Evolutionary conservation across 371 early-diverging fungal genomes (phyloP).

Genomic region (Mucor plumbeus): DNA sequence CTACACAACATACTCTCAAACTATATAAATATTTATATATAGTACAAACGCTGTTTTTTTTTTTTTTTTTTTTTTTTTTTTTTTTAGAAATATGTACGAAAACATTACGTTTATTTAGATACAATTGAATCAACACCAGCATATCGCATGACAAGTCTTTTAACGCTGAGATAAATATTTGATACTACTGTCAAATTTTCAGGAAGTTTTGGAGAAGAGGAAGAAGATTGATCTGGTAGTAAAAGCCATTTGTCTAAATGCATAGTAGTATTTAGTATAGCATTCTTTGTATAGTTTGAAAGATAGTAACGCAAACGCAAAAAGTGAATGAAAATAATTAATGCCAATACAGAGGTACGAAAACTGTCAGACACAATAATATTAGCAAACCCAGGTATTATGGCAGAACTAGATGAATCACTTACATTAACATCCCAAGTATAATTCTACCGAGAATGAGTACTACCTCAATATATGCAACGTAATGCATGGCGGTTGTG

Average conservation of each 20-base stretch:
- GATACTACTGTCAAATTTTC: conserved; percentile 12
- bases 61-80: no score
- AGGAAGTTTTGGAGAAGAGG: not conserved
- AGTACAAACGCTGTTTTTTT: no score
- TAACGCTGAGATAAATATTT: conserved; percentile 55
- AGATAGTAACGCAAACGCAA: conserved; percentile 80
- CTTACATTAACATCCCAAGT: conserved; percentile 65
- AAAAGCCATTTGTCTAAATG: conserved; percentile 58
- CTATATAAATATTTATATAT: no score
- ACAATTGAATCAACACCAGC: conserved; percentile 18
- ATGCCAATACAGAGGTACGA: conserved; percentile 75
- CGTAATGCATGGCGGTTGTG: conserved; percentile 68
- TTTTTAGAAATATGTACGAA: no score
- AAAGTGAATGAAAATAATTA: conserved; percentile 82
- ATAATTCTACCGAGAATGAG: conserved; percentile 72
- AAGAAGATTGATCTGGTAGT: not conserved
- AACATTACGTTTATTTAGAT: not conserved
- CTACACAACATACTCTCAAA: no score
- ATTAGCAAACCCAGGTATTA: not conserved
- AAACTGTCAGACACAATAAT: conserved; percentile 42
- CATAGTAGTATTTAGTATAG: conserved; percentile 54
- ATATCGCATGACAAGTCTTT: conserved; percentile 59
- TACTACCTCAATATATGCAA: conserved; percentile 79
- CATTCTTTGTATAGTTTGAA: conserved; percentile 66
- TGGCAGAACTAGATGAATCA: conserved; percentile 1